Conservation (phyloP, 2,329 filamentous ascomycete species). For the Trichoderma citrinoviride region DNA sequence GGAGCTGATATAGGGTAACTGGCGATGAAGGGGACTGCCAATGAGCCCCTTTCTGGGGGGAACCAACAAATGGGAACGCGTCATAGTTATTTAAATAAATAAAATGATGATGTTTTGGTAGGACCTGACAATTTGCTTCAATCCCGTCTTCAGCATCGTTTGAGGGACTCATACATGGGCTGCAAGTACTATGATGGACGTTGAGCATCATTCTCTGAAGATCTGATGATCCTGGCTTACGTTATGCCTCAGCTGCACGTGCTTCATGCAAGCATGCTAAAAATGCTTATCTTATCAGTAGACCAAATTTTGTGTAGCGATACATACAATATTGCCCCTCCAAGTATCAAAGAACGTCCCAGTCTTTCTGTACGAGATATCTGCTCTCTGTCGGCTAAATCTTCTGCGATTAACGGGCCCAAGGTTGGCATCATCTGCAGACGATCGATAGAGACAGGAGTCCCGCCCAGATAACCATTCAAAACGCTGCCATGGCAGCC, state of each 20-base stretch:
- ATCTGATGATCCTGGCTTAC: background rate
- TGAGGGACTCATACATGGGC: too few relatives aligned
- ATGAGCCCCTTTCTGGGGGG: too few relatives aligned
- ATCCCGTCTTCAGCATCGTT: too few relatives aligned
- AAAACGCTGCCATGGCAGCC: constrained; percentile 27
- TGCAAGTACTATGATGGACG: too few relatives aligned
- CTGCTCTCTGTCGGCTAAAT: background rate
- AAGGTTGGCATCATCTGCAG: background rate
- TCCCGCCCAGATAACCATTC: too few relatives aligned
- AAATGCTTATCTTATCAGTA: constrained; percentile 23
- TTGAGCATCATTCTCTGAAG: background rate
- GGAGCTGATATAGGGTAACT: too few relatives aligned
- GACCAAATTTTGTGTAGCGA: constrained; percentile 19
- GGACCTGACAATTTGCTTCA: too few relatives aligned
- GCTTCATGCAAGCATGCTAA: background rate
- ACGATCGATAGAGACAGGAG: background rate
- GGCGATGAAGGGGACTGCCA: too few relatives aligned
- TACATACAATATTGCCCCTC: constrained; percentile 18
- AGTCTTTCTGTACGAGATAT: background rate
- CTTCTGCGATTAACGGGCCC: background rate
- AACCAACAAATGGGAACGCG: too few relatives aligned
- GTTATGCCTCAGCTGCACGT: background rate
- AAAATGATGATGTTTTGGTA: too few relatives aligned
- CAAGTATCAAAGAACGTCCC: constrained; percentile 1
- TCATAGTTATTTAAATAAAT: too few relatives aligned